Evolutionary conservation across 225 moss, liverwort and hornwort genomes (phyloP).

Genomic region (Lunularia cruciata): DNA sequence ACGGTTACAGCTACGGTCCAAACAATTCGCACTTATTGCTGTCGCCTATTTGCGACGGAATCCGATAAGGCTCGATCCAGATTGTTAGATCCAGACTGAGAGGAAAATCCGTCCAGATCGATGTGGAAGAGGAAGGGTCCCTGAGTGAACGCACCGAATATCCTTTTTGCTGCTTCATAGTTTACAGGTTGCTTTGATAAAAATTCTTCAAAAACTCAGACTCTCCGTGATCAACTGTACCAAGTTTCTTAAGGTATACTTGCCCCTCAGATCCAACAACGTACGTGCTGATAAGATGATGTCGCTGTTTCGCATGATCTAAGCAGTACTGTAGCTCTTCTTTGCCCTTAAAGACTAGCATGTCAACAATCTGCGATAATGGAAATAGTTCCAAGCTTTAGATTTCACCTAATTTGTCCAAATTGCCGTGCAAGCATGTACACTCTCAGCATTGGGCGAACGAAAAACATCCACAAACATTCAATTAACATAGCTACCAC

Average conservation of each 20-base stretch:
- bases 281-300: constrained; percentile 86
- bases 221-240: constrained; percentile 81
- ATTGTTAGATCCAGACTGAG: neutral
- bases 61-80: neutral
- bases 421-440: neutral
- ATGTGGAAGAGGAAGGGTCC: neutral
- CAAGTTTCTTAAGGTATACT: constrained; percentile 57
- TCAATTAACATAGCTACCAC: neutral
- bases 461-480: neutral
- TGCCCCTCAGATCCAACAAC: constrained; percentile 69
- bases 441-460: neutral
- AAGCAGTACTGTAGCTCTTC: constrained; percentile 85
- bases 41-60: neutral
- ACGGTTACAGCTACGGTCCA: neutral
- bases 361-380: constrained; percentile 70
- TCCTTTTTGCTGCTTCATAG: constrained; percentile 1
- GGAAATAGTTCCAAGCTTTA: neutral
- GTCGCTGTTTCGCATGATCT: constrained; percentile 95
- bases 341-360: constrained; percentile 92
- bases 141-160: neutral
- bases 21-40: neutral
- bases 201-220: constrained; percentile 86
- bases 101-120: constrained; percentile 11
- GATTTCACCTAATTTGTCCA: neutral
- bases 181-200: constrained; percentile 64